A percentile compares a stretch with the other conserved stretches of the same genome.
These are phyloP conservation scores for Dianthus caryophyllus DNA, from an alignment of 148 eudicot genomes.

Conservation along the genomic window DNA sequence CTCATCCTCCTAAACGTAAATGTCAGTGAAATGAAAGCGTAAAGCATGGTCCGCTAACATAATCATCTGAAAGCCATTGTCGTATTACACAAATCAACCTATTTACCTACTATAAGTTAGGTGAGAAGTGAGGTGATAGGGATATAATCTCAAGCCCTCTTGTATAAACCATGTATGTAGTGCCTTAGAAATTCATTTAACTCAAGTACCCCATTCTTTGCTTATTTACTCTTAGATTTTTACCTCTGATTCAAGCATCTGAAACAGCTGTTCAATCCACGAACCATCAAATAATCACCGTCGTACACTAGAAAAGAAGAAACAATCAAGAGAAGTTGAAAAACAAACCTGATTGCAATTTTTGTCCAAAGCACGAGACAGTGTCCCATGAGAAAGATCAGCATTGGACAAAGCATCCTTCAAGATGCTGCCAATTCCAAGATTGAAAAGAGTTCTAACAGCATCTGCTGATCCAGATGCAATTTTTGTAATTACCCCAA, in stretches of 20 bases:
- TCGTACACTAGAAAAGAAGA: not conserved
- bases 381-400: conserved; percentile 52
- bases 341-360: conserved; percentile 57
- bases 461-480: conserved; percentile 77
- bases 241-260: not conserved
- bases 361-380: conserved; percentile 50
- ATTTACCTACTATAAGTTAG: too few species aligned
- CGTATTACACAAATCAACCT: too few species aligned
- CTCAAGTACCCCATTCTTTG: too few species aligned
- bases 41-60: too few species aligned
- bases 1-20: too few species aligned
- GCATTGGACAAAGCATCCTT: conserved; percentile 58
- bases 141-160: too few species aligned
- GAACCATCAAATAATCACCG: not conserved
- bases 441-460: conserved; percentile 67
- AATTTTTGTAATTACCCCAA: conserved; percentile 73
- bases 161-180: too few species aligned
- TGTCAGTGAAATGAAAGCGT: too few species aligned
- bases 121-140: too few species aligned
- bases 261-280: not conserved
- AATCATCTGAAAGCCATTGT: too few species aligned
- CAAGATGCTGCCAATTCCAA: conserved; percentile 52
- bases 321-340: not conserved
- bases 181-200: too few species aligned
- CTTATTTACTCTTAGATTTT: too few species aligned